Evolutionary conservation across 805 yeast genomes (phyloP).

Genomic region (Wickerhamomyces alni): DNA sequence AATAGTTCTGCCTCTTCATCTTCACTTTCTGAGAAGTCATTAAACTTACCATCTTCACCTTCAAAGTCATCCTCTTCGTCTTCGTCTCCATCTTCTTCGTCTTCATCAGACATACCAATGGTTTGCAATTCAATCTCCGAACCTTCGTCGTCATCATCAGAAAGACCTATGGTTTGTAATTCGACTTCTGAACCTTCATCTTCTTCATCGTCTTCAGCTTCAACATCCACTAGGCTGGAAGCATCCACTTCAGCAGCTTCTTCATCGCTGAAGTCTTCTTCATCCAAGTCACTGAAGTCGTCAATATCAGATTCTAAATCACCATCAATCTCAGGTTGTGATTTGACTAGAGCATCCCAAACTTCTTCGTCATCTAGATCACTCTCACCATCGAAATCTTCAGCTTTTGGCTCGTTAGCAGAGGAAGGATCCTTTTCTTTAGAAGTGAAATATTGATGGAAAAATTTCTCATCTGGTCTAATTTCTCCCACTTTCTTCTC

Average conservation of each 20-base stretch:
- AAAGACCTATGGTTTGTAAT: conserved; percentile 30
- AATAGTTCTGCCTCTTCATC: conserved; percentile 32
- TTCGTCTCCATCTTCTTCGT: conserved; percentile 22
- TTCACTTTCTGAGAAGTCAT: conserved; percentile 31
- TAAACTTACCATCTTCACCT: conserved; percentile 31
- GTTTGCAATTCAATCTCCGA: conserved; percentile 35
- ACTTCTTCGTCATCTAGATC: conserved; percentile 65
- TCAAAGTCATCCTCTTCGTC: conserved; percentile 31
- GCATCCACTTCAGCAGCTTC: conserved; percentile 36
- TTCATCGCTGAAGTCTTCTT: conserved; percentile 45
- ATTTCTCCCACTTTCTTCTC: conserved; percentile 55
- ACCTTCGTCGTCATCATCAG: conserved; percentile 28
- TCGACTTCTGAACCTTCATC: conserved; percentile 33
- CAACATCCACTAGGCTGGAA: conserved; percentile 25
- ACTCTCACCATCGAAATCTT: conserved; percentile 35
- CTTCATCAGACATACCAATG: conserved; percentile 25
- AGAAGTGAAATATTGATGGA: conserved; percentile 74
- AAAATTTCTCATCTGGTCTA: conserved; percentile 84
- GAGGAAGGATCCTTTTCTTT: conserved; percentile 39
- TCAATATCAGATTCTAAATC: conserved; percentile 31
- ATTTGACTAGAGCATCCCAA: conserved; percentile 73
- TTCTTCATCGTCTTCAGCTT: conserved; percentile 7
- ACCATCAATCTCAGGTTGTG: conserved; percentile 67
- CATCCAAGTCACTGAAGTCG: conserved; percentile 41
- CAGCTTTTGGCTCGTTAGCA: conserved; percentile 25